phyloP scores from a whole-genome alignment of 2,329 filamentous ascomycete genomes.

The Penicillium griseofulvum region DNA sequence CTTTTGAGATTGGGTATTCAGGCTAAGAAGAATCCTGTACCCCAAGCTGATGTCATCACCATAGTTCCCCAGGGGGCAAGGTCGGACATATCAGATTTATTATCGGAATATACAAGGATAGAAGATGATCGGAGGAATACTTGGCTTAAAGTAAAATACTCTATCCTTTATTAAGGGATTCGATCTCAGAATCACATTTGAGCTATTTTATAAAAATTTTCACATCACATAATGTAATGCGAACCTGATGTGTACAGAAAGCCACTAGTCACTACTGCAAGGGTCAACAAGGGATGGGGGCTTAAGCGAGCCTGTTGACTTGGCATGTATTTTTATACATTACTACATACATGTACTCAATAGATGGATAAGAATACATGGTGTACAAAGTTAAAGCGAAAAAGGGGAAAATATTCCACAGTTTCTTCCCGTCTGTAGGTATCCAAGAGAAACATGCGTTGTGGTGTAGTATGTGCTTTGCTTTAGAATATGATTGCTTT shows the following conservation, averaged over 20 bases:
- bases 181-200: not conserved
- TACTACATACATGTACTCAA: not conserved
- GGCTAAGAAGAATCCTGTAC: not conserved
- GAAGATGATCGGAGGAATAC: not conserved
- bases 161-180: not conserved
- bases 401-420: not conserved
- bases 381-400: not conserved
- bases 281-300: slow-evolving; percentile 6
- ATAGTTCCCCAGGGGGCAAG: not conserved
- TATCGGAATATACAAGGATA: not conserved
- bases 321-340: slow-evolving; percentile 1
- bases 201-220: not conserved
- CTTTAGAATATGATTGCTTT: not conserved
- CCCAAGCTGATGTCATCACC: not conserved
- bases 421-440: no score
- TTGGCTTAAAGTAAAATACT: not conserved
- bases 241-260: not conserved
- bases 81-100: not conserved
- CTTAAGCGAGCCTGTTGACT: slow-evolving; percentile 6
- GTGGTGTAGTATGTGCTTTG: not conserved
- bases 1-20: not conserved
- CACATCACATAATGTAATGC: not conserved
- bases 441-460: not conserved
- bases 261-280: slow-evolving; percentile 1
- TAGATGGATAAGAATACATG: not conserved